Evolutionary conservation across 257 asterid species (phyloP), one percentile per base, ranked within the genome.

Genomic region (Solanum etuberosum): DNA sequence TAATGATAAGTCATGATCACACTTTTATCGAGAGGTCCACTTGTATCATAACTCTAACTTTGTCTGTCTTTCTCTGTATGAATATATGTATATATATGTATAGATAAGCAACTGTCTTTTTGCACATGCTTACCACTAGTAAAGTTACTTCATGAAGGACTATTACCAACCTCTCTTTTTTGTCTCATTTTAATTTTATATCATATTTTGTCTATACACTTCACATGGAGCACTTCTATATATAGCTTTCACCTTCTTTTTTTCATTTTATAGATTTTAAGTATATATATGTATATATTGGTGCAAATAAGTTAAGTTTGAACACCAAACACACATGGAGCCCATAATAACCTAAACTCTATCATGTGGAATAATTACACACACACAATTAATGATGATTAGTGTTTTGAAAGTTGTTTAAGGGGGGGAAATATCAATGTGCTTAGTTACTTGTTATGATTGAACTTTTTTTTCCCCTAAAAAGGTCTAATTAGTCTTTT

Each of bases 81-180:
- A 4, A 20, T 20, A 7, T 12, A 43, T 43, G 3, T 7, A 16
- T 48, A 15, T 14, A 46, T 59, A 18, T 20, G 9, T 31, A 23
- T 67, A 16, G 34, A 87, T 85, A 63, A 70, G 90, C 83, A 76
- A 82, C 83, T 68, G 91, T 42, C 93, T 87, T 89, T 92, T 83
- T 57, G 91, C 94, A 92, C 95, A 90, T 93, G 94, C 88, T 85
- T 63, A 37, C 83, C 83, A 83, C 54, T 74, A 89, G 90, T 21
- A 78, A 68, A 77, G 83, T 46, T 78, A n/a, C 29, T 61, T 61
- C 29, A 20, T 7, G n/a, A 25, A 77, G 6, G 83, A 13, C 8
- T 40, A 6, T 32, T 20, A 20, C 63, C 63, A 54, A 7, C 63
- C 63, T 7, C 12, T 12, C 7, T 72, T 32, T 74, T 78, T 78